These are phyloP conservation scores for Saccharomyces mikatae DNA, from an alignment of 805 yeast species.

Conservation along the genomic window DNA sequence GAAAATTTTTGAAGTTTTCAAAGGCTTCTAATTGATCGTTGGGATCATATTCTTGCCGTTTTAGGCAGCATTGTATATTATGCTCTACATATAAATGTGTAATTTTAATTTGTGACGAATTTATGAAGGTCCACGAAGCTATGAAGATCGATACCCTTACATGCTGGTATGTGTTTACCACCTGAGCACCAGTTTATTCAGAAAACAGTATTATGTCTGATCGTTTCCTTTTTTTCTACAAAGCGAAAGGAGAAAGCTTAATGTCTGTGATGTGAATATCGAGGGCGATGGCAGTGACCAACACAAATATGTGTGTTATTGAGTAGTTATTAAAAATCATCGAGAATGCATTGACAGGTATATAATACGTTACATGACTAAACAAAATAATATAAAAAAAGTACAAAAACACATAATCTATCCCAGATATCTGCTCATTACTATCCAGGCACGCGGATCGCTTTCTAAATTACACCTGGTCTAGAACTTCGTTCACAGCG, in stretches of 20 bases:
- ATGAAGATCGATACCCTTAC: neutral
- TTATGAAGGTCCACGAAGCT: neutral
- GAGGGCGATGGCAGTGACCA: neutral
- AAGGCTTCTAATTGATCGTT: neutral
- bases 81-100: neutral
- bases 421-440: neutral
- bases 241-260: neutral
- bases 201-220: neutral
- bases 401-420: neutral
- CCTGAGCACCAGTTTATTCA: too few species aligned
- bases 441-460: neutral
- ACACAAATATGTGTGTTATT: too few species aligned
- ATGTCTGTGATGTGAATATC: neutral
- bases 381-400: too few species aligned
- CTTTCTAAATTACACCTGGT: neutral
- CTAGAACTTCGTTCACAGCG: neutral
- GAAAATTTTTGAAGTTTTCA: constrained; percentile 7
- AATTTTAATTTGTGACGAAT: neutral
- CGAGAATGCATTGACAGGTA: neutral
- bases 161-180: too few species aligned
- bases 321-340: too few species aligned
- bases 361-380: neutral
- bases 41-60: neutral
- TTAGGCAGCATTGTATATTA: neutral
- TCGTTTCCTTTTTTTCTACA: too few species aligned